phyloP scores from a whole-genome alignment of 2,329 filamentous ascomycete species.

The Aspergillus fumigatus region DNA sequence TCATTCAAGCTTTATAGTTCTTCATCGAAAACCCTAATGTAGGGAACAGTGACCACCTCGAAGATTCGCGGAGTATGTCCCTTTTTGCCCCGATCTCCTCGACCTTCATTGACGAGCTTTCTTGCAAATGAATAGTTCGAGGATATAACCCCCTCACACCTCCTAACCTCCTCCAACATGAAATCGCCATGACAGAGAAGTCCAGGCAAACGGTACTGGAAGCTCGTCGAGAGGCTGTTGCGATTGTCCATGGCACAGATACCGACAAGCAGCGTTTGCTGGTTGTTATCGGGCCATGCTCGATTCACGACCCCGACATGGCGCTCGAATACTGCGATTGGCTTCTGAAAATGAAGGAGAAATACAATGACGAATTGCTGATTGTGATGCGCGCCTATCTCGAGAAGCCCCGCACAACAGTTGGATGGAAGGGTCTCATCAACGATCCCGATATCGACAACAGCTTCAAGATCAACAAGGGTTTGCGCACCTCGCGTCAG shows the following conservation, averaged over 20 bases:
- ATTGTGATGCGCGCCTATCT: conserved; percentile 98
- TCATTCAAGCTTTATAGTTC: conserved; percentile 48
- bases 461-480: conserved; percentile 99
- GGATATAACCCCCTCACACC: conserved; percentile 92
- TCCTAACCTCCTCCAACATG: conserved; percentile 90
- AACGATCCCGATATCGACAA: conserved; percentile 99
- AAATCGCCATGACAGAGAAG: conserved; percentile 58
- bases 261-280: conserved; percentile 54
- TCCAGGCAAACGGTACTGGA: conserved; percentile 52
- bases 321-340: conserved; percentile 90
- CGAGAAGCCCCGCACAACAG: conserved; percentile 95
- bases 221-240: conserved; percentile 57
- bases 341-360: conserved; percentile 74
- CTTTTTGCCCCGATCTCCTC: conserved; percentile 2
- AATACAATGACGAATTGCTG: conserved; percentile 81
- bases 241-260: conserved; percentile 58
- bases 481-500: conserved; percentile 76
- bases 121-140: conserved; percentile 52
- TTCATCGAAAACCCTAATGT: conserved; percentile 75
- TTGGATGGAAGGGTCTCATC: conserved; percentile 98
- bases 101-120: background rate
- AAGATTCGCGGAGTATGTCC: conserved; percentile 77
- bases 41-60: conserved; percentile 67
- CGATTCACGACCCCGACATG: conserved; percentile 88
- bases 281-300: conserved; percentile 91